Percentiles rank a stretch among this genome's conserved stretches.
phyloP scores from a whole-genome alignment of 768 basidiomycete species.

The Lactarius sanguifluus region DNA sequence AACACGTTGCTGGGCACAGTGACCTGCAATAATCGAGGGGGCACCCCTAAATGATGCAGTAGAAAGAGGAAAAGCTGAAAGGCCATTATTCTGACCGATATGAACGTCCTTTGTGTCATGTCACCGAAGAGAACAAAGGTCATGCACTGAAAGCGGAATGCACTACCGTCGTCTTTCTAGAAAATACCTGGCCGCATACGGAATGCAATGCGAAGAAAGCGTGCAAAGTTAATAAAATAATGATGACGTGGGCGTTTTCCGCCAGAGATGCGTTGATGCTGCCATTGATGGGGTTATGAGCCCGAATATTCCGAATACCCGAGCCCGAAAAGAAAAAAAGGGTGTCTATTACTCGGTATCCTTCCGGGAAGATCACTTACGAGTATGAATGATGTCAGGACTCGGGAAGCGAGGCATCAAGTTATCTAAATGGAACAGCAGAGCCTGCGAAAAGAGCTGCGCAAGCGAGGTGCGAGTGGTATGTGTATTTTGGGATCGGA shows the following conservation, averaged over 20 bases:
- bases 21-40: neutral
- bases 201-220: constrained; percentile 10
- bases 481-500: neutral
- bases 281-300: constrained; percentile 3
- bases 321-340: constrained; percentile 6
- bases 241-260: constrained; percentile 17
- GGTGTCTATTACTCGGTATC: neutral
- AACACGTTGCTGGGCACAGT: constrained; percentile 21
- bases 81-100: neutral
- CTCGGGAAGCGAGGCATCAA: constrained; percentile 5
- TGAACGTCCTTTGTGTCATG: constrained; percentile 16
- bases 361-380: neutral
- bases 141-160: constrained; percentile 13
- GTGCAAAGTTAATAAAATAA: constrained; percentile 10
- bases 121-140: constrained; percentile 6
- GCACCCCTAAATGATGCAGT: constrained; percentile 13
- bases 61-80: constrained; percentile 1
- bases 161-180: constrained; percentile 1
- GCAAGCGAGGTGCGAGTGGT: constrained; percentile 11
- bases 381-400: constrained; percentile 12
- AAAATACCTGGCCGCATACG: neutral
- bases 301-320: constrained; percentile 11
- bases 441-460: neutral
- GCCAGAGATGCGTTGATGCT: constrained; percentile 4
- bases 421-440: constrained; percentile 2